Percentiles rank a stretch among this genome's conserved stretches.
These are phyloP conservation scores for Monilinia laxa DNA, from an alignment of 2,329 filamentous ascomycete species.

Conservation along the genomic window DNA sequence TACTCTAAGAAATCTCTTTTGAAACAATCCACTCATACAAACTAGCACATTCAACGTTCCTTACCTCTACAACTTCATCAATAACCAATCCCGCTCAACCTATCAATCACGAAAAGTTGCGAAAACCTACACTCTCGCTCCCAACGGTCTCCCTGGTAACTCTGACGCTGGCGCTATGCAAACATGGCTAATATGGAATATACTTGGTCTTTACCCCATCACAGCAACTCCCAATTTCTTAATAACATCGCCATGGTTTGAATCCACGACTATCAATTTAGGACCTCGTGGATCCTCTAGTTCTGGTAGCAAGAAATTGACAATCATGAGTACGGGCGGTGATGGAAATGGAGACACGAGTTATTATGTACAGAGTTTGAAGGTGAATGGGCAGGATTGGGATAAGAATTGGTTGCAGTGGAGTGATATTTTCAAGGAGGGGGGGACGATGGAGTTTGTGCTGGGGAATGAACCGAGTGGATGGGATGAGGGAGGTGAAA, in stretches of 20 bases:
- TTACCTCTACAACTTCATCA: slow-evolving; percentile 58
- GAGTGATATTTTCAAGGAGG: slow-evolving; percentile 63
- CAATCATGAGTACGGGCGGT: slow-evolving; percentile 53
- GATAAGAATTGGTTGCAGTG: slow-evolving; percentile 63
- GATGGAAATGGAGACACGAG: slow-evolving; percentile 42
- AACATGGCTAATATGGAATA: slow-evolving; percentile 56
- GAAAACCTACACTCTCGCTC: slow-evolving; percentile 16
- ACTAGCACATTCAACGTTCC: slow-evolving; percentile 55
- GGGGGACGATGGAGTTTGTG: slow-evolving; percentile 62
- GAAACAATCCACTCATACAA: neutral
- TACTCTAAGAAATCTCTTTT: neutral
- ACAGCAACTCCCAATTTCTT: slow-evolving; percentile 68
- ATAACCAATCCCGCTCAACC: slow-evolving; percentile 36
- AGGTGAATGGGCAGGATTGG: slow-evolving; percentile 63
- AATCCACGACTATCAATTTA: slow-evolving; percentile 52
- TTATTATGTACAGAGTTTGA: slow-evolving; percentile 63
- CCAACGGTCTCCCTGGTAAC: slow-evolving; percentile 46
- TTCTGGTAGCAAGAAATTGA: slow-evolving; percentile 48
- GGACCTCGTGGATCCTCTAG: neutral
- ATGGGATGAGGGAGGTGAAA: slow-evolving; percentile 46
- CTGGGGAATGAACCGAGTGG: slow-evolving; percentile 52
- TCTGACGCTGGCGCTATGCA: slow-evolving; percentile 71
- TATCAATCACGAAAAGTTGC: slow-evolving; percentile 21
- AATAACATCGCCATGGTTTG: slow-evolving; percentile 63
- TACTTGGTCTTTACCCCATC: slow-evolving; percentile 66